These are phyloP conservation scores for Mycena amicta DNA, from an alignment of 768 basidiomycete species.

Conservation along the genomic window DNA sequence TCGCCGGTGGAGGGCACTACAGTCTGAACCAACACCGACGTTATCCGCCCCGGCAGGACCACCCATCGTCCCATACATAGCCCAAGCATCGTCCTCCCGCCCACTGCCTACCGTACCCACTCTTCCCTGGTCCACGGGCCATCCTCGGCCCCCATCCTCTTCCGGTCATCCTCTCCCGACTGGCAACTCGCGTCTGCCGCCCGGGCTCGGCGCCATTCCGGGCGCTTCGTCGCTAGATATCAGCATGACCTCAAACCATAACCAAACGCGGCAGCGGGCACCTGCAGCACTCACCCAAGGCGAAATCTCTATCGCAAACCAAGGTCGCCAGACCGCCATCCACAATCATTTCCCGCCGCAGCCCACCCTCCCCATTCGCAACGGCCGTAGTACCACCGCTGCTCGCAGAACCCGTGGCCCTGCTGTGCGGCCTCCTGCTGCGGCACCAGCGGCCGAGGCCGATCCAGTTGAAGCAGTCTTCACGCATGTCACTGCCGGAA, in stretches of 20 bases:
- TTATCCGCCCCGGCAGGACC: too few species aligned
- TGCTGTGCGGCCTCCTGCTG: neutral
- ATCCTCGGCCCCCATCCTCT: too few species aligned
- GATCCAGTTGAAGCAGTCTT: neutral
- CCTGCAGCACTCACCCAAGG: neutral
- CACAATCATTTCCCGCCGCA: neutral
- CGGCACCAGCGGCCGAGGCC: neutral
- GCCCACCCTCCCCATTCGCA: neutral
- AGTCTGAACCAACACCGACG: too few species aligned
- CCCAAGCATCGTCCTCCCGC: too few species aligned
- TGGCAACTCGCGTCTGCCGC: too few species aligned
- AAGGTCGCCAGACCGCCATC: neutral
- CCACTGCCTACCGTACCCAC: too few species aligned
- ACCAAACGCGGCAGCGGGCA: neutral
- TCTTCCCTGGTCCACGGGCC: too few species aligned
- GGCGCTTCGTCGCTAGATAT: neutral
- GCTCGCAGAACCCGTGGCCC: neutral
- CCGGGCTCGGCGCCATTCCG: too few species aligned
- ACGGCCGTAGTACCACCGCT: neutral
- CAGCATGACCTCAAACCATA: neutral
- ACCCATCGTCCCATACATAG: too few species aligned
- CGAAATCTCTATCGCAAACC: neutral
- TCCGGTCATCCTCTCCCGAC: too few species aligned
- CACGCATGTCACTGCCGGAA: neutral
- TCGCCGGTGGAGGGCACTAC: too few species aligned